Conservation (phyloP, 306 rosid species). For the Rosa persica region DNA sequence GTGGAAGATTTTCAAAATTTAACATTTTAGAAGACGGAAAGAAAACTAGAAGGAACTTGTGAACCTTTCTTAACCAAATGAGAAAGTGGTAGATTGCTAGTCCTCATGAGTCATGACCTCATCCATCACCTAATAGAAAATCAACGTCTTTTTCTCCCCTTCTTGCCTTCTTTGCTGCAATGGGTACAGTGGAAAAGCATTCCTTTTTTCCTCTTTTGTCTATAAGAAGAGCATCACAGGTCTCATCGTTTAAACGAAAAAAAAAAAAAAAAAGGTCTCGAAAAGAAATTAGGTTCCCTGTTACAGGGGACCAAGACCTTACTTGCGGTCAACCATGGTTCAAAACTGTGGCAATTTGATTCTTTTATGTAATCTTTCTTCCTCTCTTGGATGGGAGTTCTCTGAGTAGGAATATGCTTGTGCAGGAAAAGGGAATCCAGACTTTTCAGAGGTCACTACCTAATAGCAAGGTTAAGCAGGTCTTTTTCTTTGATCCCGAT, state of each 20-base stretch:
- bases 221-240: not conserved
- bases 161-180: not conserved
- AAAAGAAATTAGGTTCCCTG: not conserved
- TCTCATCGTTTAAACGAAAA: not conserved
- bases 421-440: constrained; percentile 78
- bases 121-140: not conserved
- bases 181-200: not conserved
- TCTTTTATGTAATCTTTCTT: not conserved
- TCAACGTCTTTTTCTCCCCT: too few species aligned
- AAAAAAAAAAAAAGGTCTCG: not conserved
- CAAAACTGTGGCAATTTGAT: not conserved
- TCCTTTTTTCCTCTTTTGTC: not conserved
- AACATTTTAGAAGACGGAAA: not conserved
- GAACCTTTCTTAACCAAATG: not conserved
- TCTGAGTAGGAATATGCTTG: not conserved
- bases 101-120: not conserved
- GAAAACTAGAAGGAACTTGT: not conserved
- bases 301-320: not conserved
- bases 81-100: not conserved
- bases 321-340: not conserved
- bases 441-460: constrained; percentile 59
- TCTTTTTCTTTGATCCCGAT: constrained; percentile 92
- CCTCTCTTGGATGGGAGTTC: not conserved
- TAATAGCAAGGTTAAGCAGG: constrained; percentile 61
- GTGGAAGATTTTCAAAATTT: not conserved